These are phyloP conservation scores for Posidonia oceanica DNA, from an alignment of 116 monocot species.

Conservation along the genomic window DNA sequence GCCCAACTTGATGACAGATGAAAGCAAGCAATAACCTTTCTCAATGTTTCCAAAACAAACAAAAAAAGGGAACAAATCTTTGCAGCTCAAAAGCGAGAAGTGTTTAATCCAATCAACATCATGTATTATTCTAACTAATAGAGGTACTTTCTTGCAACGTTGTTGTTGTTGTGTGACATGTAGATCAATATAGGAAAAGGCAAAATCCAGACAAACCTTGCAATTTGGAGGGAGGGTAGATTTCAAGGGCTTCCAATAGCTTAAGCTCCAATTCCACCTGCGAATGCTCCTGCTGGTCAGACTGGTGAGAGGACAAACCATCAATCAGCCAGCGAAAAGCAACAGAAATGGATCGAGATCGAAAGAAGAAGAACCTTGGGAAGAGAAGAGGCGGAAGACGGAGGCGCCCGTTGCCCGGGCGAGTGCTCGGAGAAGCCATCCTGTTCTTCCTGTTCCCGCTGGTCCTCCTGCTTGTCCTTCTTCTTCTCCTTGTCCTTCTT, in stretches of 20 bases:
- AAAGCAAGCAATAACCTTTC: too few species aligned
- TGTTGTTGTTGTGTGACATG: background rate
- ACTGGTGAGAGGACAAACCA: background rate
- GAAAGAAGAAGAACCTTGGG: slow-evolving; percentile 19
- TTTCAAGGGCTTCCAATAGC: slow-evolving; percentile 75
- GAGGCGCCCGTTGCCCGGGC: slow-evolving; percentile 28
- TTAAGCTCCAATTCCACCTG: slow-evolving; percentile 79
- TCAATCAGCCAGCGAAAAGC: background rate
- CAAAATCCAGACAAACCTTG: slow-evolving; percentile 31
- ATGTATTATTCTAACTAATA: too few species aligned
- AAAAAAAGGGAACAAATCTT: too few species aligned
- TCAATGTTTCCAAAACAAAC: too few species aligned
- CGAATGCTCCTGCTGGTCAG: slow-evolving; percentile 43
- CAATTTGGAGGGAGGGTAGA: slow-evolving; percentile 58
- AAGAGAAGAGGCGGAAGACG: slow-evolving; percentile 44
- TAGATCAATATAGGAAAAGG: background rate
- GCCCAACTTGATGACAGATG: too few species aligned
- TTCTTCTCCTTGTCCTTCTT: background rate
- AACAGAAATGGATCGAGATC: background rate
- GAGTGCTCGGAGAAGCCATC: slow-evolving; percentile 46
- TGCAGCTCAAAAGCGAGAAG: too few species aligned
- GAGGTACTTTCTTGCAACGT: too few species aligned
- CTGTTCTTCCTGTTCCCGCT: slow-evolving; percentile 35
- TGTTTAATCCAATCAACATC: too few species aligned
- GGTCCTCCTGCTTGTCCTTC: slow-evolving; percentile 5